Conservation (phyloP, 805 yeast species). For the Yueomyces sp. region DNA sequence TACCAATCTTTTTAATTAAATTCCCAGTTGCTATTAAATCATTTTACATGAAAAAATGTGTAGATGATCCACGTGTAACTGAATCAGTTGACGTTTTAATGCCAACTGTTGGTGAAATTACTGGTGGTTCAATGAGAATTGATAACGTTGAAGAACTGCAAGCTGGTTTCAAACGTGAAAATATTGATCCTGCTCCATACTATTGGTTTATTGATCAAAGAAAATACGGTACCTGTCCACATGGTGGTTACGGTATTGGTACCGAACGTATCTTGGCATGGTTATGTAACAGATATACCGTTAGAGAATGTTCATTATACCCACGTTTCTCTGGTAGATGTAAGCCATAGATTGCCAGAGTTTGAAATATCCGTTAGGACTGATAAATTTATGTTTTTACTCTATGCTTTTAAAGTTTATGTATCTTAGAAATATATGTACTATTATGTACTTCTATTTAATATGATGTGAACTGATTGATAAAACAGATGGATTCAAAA, state of each 20-base stretch:
- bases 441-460: too few species aligned
- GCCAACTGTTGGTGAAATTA: conserved; percentile 98
- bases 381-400: background rate
- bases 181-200: conserved; percentile 67
- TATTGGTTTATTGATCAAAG: conserved; percentile 96
- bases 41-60: conserved; percentile 91
- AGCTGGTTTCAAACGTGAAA: conserved; percentile 89
- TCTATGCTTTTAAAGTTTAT: too few species aligned
- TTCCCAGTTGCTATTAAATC: conserved; percentile 98
- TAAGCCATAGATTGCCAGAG: conserved; percentile 47
- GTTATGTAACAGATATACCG: conserved; percentile 96
- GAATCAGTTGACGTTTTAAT: conserved; percentile 96
- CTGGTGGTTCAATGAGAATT: conserved; percentile 99
- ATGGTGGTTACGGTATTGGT: conserved; percentile 98
- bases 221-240: conserved; percentile 95
- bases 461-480: too few species aligned
- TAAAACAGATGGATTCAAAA: too few species aligned
- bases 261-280: conserved; percentile 97
- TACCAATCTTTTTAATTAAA: conserved; percentile 80
- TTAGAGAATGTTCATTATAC: conserved; percentile 93
- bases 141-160: conserved; percentile 65
- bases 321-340: conserved; percentile 98
- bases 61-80: conserved; percentile 85
- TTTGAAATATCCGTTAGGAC: background rate
- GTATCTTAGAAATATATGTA: too few species aligned